These are phyloP conservation scores for Termitomyces sp. DNA, from an alignment of 768 basidiomycete species.

Conservation along the genomic window DNA sequence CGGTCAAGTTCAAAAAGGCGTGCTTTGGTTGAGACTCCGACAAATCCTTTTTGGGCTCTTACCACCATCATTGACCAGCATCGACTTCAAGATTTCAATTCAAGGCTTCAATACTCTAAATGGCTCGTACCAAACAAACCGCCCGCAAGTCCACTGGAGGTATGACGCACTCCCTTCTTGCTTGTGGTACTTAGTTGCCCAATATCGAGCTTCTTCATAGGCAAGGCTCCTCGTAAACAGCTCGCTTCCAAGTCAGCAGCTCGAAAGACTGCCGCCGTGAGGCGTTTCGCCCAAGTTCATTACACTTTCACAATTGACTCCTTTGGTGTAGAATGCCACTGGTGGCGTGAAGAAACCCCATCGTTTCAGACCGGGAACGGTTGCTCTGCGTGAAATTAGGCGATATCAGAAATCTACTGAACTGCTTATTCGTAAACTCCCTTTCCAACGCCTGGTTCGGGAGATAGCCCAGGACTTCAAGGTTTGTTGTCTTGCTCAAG, in stretches of 20 bases:
- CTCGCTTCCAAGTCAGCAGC: conserved; percentile 60
- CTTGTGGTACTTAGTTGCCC: background rate
- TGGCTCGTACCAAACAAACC: conserved; percentile 78
- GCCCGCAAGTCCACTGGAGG: conserved; percentile 79
- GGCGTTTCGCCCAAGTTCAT: conserved; percentile 16
- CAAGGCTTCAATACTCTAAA: conserved; percentile 25
- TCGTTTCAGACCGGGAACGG: conserved; percentile 78
- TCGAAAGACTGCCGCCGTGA: conserved; percentile 52
- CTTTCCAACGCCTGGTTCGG: conserved; percentile 74
- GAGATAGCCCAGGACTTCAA: conserved; percentile 86
- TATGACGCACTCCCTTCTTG: conserved; percentile 23
- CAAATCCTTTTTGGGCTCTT: no score
- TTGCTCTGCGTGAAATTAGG: conserved; percentile 75
- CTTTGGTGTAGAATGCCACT: conserved; percentile 37
- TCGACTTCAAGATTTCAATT: no score
- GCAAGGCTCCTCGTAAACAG: conserved; percentile 61
- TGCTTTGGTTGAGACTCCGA: conserved; percentile 21
- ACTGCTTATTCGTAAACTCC: conserved; percentile 61
- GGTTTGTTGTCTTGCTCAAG: conserved; percentile 28
- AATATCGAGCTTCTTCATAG: conserved; percentile 23
- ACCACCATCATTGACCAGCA: no score
- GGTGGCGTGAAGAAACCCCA: conserved; percentile 82
- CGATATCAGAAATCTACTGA: conserved; percentile 65
- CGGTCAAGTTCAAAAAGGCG: conserved; percentile 26
- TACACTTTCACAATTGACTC: background rate